Evolutionary conservation across 1,284 basidiomycete genomes (phyloP), one percentile per base, ranked within the genome.

Genomic region (Tremellales sp.): DNA sequence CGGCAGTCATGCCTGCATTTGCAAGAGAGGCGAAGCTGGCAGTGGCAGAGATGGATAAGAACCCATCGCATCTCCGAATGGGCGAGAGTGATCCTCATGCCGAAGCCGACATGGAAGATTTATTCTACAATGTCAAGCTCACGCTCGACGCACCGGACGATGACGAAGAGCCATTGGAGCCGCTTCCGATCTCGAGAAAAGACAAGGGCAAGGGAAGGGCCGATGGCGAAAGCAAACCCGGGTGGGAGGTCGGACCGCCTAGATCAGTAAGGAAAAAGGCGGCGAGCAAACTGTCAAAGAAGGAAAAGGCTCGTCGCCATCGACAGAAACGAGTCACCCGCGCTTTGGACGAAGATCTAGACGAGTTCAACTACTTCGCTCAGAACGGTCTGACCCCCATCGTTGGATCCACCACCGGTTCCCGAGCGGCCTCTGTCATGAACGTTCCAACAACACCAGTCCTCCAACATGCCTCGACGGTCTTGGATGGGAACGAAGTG

Each of bases 351-450:
- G 47, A 54, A 4, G 51, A 62, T 24, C 46, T 65, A n/a, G 58
- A 65, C 43, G 51, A 57, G 2, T 65, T 58, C 51, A 65, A 65
- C 47, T 43, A 52, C 7, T 63, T 51, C 36, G 51, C 62, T 8
- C 56, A 58, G 42, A 65, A 65, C 44, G 62, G 62, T 47, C 46
- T 57, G 7, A 44, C 51, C 3, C 43, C 54, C 8, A 25, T 54
- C 13, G 46, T n/a, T n/a, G n/a, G n/a, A n/a, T n/a, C n/a, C n/a
- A 14, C 37, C 9, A 39, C 42, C 19, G 31, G 50, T 31, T 32
- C 45, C 16, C 26, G 28, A n/a, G 21, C 16, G 7, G 26, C 22
- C 5, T 47, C 45, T 13, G 39, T 6, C 28, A 46, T 29, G 8
- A 34, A 48, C 14, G 40, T 41, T 26, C 35, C 48, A n/a, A 49